phyloP scores from a whole-genome alignment of 257 asterid genomes.

The Ilex aquifolium region DNA sequence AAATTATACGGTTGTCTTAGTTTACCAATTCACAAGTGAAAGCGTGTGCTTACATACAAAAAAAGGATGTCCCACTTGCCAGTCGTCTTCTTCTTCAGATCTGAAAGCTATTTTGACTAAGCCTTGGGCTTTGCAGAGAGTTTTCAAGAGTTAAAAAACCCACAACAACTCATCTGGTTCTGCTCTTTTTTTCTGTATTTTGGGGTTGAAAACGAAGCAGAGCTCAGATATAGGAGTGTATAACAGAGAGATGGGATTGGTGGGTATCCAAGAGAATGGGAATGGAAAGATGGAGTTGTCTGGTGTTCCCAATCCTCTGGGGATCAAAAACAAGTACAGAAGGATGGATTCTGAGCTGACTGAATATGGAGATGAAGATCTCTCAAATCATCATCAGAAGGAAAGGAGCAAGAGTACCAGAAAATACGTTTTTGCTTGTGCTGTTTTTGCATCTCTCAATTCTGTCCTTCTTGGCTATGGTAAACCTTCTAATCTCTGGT shows the following conservation, averaged over 20 bases:
- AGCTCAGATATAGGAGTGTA: background rate
- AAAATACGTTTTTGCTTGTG: conserved; percentile 85
- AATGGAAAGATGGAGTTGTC: conserved; percentile 36
- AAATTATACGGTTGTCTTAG: background rate
- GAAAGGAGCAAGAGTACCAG: conserved; percentile 44
- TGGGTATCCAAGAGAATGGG: conserved; percentile 49
- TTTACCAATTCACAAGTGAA: background rate
- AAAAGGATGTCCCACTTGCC: background rate
- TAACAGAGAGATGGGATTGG: conserved; percentile 39
- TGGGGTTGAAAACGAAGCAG: background rate
- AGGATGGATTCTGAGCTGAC: conserved; percentile 55
- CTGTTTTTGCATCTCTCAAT: conserved; percentile 93
- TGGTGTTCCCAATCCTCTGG: conserved; percentile 28
- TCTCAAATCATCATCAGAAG: conserved; percentile 40
- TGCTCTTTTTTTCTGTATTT: background rate
- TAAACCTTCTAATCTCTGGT: conserved; percentile 9
- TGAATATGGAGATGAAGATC: conserved; percentile 34
- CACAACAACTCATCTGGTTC: background rate
- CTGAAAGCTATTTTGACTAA: background rate
- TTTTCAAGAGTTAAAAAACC: background rate
- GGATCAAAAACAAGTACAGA: conserved; percentile 54
- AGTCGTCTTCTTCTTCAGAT: conserved; percentile 6
- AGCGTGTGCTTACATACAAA: conserved; percentile 1
- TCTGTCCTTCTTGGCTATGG: conserved; percentile 95
- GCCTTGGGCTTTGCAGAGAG: background rate